A percentile compares a stretch with the other conserved stretches of the same genome.
Evolutionary conservation across 2,329 filamentous ascomycete species (phyloP).

Genomic region (Grosmannia huntii): DNA sequence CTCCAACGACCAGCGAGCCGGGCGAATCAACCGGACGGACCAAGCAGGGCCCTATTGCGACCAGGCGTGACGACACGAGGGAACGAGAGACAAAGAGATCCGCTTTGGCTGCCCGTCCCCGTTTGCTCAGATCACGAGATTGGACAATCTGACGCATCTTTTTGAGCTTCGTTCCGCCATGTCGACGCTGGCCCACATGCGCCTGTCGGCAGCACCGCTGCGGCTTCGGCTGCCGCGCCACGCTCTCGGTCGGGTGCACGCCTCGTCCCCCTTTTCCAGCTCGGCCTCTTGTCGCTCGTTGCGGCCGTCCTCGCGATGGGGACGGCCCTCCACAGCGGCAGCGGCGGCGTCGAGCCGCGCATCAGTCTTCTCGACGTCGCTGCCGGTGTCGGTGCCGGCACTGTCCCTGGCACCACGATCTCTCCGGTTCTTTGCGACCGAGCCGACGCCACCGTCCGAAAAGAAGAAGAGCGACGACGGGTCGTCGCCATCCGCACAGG

Average conservation of each 20-base stretch:
- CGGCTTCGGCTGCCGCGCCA: not conserved
- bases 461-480: too few species aligned
- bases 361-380: not conserved
- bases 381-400: not conserved
- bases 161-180: not conserved
- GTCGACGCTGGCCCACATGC: not conserved
- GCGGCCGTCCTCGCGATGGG: not conserved
- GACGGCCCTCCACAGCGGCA: not conserved
- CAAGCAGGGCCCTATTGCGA: not conserved
- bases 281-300: not conserved
- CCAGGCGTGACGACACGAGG: not conserved
- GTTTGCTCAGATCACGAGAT: not conserved
- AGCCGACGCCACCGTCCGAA: slow-evolving; percentile 4
- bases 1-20: not conserved
- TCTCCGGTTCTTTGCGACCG: slow-evolving; percentile 8
- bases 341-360: not conserved
- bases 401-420: not conserved
- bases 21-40: not conserved
- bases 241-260: not conserved
- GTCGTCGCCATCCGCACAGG: not conserved
- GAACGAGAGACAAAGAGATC: not conserved
- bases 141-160: not conserved
- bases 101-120: not conserved
- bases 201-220: not conserved
- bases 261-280: not conserved